phyloP scores from a whole-genome alignment of 306 rosid species.

The Pyrus bretschneideri region DNA sequence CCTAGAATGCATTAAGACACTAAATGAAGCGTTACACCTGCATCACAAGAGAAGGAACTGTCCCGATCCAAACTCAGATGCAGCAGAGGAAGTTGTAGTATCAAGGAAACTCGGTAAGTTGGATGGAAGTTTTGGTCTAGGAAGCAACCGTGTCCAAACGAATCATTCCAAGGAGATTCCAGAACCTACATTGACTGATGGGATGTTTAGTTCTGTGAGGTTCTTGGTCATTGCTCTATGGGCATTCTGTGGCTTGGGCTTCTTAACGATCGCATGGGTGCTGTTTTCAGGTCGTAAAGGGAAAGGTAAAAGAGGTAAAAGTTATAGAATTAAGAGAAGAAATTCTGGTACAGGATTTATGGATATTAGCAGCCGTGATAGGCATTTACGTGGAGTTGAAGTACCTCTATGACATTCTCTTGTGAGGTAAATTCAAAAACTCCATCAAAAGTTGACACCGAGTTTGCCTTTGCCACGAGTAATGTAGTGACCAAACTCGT shows the following conservation, averaged over 20 bases:
- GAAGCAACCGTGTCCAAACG: conserved; percentile 12
- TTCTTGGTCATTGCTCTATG: conserved; percentile 75
- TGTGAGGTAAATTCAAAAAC: not conserved
- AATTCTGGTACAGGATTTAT: conserved; percentile 40
- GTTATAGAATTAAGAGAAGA: conserved; percentile 59
- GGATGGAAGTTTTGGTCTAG: conserved; percentile 21
- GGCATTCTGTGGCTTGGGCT: conserved; percentile 75
- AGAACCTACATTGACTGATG: conserved; percentile 34
- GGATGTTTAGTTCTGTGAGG: conserved; percentile 55
- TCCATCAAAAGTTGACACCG: not conserved
- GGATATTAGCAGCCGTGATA: conserved; percentile 59
- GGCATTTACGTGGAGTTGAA: conserved; percentile 39
- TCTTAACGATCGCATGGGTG: conserved; percentile 40
- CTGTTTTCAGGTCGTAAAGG: conserved; percentile 55
- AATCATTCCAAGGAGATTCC: conserved; percentile 28
- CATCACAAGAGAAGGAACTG: conserved; percentile 70
- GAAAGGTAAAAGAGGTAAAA: conserved; percentile 50
- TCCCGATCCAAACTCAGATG: conserved; percentile 29
- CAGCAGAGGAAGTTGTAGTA: conserved; percentile 19
- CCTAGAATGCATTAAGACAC: conserved; percentile 69
- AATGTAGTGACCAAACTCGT: not conserved
- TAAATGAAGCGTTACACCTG: conserved; percentile 67
- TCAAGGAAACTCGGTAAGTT: conserved; percentile 49
- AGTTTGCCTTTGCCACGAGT: not conserved
- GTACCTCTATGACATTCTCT: conserved; percentile 13